phyloP scores from a whole-genome alignment of 495 filamentous ascomycete genomes.

The Chaetomium fimeti region DNA sequence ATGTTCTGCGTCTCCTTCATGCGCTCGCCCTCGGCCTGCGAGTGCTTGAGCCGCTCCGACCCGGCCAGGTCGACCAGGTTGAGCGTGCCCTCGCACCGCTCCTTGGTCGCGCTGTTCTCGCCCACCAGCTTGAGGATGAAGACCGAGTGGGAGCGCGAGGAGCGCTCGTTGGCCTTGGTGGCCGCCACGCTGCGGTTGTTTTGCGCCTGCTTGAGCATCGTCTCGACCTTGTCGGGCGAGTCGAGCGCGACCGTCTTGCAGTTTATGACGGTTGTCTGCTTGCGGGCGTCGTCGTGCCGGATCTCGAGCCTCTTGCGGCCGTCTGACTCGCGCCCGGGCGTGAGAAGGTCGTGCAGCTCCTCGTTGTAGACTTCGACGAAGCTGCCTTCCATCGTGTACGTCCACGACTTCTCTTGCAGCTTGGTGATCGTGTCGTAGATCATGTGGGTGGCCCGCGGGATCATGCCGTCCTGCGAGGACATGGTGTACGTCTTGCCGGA shows the following conservation, averaged over 20 bases:
- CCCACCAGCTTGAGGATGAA: conserved; percentile 91
- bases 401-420: conserved; percentile 88
- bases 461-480: conserved; percentile 92
- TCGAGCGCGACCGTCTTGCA: conserved; percentile 77
- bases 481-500: conserved; percentile 97
- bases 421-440: conserved; percentile 83
- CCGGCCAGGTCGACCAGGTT: conserved; percentile 97
- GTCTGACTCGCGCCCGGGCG: conserved; percentile 64
- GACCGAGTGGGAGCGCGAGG: conserved; percentile 90
- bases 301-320: conserved; percentile 91
- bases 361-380: conserved; percentile 99
- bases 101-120: conserved; percentile 73
- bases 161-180: conserved; percentile 93
- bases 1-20: conserved; percentile 96
- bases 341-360: conserved; percentile 88
- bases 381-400: conserved; percentile 87
- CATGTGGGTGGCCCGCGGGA: conserved; percentile 85
- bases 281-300: conserved; percentile 74
- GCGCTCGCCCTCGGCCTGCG: conserved; percentile 75
- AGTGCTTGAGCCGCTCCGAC: conserved; percentile 85
- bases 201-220: conserved; percentile 73
- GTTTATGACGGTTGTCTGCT: conserved; percentile 82
- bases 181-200: conserved; percentile 88
- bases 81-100: conserved; percentile 85
- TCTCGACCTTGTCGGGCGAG: conserved; percentile 70